Base-by-base conservation (phyloP, 73 alveolate genomes). In the Paramecium bursaria region DNA sequence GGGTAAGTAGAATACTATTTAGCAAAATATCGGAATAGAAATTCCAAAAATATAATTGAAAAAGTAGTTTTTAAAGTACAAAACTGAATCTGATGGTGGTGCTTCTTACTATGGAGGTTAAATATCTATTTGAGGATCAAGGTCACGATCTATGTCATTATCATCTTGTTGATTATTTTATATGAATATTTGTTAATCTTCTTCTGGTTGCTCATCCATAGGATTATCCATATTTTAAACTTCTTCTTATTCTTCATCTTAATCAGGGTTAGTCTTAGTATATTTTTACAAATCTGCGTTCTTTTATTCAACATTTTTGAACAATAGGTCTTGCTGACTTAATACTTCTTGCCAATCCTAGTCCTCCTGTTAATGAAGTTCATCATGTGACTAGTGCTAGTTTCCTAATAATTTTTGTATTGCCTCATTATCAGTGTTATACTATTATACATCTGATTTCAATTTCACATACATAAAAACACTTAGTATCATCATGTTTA, bases 41-140 rank as follows among this genome's bases (percentile, higher is more conserved):
- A 57, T 27, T 13, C 48, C 76, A 57, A 57, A 30, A 48, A 57
- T 57, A 57, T 57, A 57, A 57, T 57, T 57, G 33, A 30, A 57
- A 57, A 10, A 30, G 29, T 5, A 57, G 21, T 13, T 50, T 22
- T 54, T 54, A 54, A 54, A 54, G 29, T 54, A 46, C 75, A 54
- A 23, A 7, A 54, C 4, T n/a, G n/a, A n/a, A n/a, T n/a, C n/a
- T n/a, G n/a, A n/a, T n/a, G n/a, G n/a, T n/a, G n/a, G n/a, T n/a
- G n/a, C n/a, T n/a, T n/a, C n/a, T n/a, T n/a, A n/a, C n/a, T n/a
- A n/a, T n/a, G n/a, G n/a, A n/a, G n/a, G n/a, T n/a, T n/a, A n/a
- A n/a, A n/a, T n/a, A n/a, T n/a, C n/a, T n/a, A n/a, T n/a, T n/a
- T n/a, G n/a, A n/a, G n/a, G n/a, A n/a, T n/a, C n/a, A n/a, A n/a